Evolutionary conservation across 73 alveolate genomes (phyloP).

Genomic region (Breviolum minutum): DNA sequence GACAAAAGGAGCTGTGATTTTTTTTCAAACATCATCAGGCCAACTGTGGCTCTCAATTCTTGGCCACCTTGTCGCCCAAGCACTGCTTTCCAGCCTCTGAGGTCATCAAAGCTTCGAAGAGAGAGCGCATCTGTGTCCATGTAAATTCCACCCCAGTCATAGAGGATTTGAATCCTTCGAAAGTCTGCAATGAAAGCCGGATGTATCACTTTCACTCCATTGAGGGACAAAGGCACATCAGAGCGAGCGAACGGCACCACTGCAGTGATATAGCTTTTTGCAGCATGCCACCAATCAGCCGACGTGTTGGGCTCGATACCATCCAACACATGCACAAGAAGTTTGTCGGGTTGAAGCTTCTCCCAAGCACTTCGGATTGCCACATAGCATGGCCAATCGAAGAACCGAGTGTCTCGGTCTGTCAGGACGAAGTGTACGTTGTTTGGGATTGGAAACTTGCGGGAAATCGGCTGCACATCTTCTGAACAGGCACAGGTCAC

Average conservation of each 20-base stretch:
- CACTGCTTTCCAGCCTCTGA: slow-evolving; percentile 64
- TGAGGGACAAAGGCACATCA: slow-evolving; percentile 49
- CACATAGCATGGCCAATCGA: slow-evolving; percentile 88
- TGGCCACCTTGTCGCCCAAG: slow-evolving; percentile 69
- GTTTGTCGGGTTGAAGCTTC: slow-evolving; percentile 57
- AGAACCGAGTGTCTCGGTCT: slow-evolving; percentile 75
- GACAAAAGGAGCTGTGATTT: neutral
- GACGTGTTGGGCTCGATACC: slow-evolving; percentile 53
- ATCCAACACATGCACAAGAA: slow-evolving; percentile 56
- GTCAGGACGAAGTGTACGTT: slow-evolving; percentile 77
- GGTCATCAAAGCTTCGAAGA: slow-evolving; percentile 13
- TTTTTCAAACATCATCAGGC: slow-evolving; percentile 78
- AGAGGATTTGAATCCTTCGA: slow-evolving; percentile 26
- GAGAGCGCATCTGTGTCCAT: slow-evolving; percentile 85
- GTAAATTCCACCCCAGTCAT: slow-evolving; percentile 72
- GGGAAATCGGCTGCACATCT: neutral
- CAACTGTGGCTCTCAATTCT: slow-evolving; percentile 86
- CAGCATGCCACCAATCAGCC: slow-evolving; percentile 84
- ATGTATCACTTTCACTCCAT: slow-evolving; percentile 47
- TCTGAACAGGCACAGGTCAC: neutral
- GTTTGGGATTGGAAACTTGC: slow-evolving; percentile 30
- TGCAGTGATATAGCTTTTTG: slow-evolving; percentile 14
- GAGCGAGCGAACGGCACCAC: slow-evolving; percentile 66
- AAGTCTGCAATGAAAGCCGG: slow-evolving; percentile 92
- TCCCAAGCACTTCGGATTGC: slow-evolving; percentile 91